Evolutionary conservation across 2,329 filamentous ascomycete genomes (phyloP), one percentile per base, ranked within the genome.

Genomic region (Boeremia lycopersici): DNA sequence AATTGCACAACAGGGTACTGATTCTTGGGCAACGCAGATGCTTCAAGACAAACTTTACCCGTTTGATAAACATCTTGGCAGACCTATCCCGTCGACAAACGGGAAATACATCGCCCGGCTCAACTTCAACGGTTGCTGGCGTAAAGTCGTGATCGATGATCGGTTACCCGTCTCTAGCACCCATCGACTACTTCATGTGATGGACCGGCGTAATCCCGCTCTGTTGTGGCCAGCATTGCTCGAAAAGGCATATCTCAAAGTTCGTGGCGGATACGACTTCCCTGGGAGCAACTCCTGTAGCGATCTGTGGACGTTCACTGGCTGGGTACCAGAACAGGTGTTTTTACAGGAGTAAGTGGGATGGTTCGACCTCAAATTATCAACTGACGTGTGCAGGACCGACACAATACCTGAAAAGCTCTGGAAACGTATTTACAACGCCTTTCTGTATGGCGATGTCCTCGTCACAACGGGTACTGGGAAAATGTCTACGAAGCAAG

Each of bases 201-300:
- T 96, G 40, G 93, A 98, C 67, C 85, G 91, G 31, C 87, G 87
- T 36, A 92, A 96, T 60, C 89, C 90, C 4, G 81, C 78, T n/a
- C 80, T 96, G 12, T 77, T 98, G 12, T 98, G 93, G 92, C 95
- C 95, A 6, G 92, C 93, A 2, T 81, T 99, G 4, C 79, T 98
- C 13, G 95, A 99, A 72, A 99, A 99, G 71, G 95, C 95, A 0
- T 99, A 99, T 65, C 80, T 99, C 1, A 99, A 98, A 78, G 86
- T 98, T 10, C 86, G 93, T 51, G 95, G 95, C 26, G 95, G 95
- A 30, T 99, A 99, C 72, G 93, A 99, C 69, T 99, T 99, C 62
- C 93, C 95, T 0, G 95, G 95, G 7, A 98, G 95, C 69, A 98
- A 98, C 73, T 98, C 93, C 0, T 93, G 91, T 10, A 98, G 93